phyloP scores from a whole-genome alignment of 2,329 filamentous ascomycete species.

The Corinectria fuckeliana region DNA sequence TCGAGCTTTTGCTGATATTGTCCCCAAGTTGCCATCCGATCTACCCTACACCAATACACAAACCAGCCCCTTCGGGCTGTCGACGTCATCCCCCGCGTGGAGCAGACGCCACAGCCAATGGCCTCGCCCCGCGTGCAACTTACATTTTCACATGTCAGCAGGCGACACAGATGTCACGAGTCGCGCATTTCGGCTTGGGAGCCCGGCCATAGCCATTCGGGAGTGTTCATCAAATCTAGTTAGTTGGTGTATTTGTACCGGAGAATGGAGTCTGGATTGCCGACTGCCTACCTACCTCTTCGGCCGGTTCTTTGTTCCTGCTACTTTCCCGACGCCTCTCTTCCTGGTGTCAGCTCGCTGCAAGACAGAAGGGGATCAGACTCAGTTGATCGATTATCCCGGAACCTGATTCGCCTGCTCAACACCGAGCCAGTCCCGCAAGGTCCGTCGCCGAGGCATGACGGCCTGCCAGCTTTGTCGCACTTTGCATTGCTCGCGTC shows the following conservation, averaged over 20 bases:
- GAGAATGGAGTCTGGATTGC: slow-evolving; percentile 2
- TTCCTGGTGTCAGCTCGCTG: not conserved
- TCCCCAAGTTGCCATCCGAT: too few species aligned
- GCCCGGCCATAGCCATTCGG: slow-evolving; percentile 27
- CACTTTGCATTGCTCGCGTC: not conserved
- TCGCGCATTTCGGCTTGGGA: slow-evolving; percentile 31
- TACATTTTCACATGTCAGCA: slow-evolving; percentile 39
- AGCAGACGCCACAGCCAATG: not conserved
- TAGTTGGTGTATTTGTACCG: too few species aligned
- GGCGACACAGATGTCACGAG: slow-evolving; percentile 26
- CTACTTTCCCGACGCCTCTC: not conserved
- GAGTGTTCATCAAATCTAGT: too few species aligned
- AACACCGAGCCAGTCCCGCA: not conserved
- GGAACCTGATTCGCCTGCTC: not conserved
- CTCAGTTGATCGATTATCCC: not conserved
- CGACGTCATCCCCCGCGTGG: slow-evolving; percentile 18
- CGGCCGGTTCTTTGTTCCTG: not conserved
- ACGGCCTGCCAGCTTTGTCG: not conserved
- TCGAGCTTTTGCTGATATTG: too few species aligned
- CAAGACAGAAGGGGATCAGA: not conserved
- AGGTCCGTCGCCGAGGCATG: slow-evolving; percentile 9
- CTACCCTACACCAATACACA: not conserved
- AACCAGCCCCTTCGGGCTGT: not conserved
- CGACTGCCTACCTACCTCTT: not conserved
- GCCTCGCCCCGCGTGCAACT: slow-evolving; percentile 3